Base-by-base conservation (phyloP, 345 rosid genomes). In the Sisymbrium irio region DNA sequence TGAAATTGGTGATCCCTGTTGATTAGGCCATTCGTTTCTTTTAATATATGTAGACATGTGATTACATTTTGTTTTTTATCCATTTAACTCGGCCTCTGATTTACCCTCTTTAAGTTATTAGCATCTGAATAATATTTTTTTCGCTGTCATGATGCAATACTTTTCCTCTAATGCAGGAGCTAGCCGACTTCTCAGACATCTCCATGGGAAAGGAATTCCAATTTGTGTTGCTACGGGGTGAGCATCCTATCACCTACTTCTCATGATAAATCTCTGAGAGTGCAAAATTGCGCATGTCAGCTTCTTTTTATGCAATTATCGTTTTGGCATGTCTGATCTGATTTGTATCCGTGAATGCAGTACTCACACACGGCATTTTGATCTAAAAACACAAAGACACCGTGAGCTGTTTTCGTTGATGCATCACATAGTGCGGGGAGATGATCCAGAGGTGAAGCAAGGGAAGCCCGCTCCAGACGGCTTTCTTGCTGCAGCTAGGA, bases 391-490 rank as follows among this genome's bases (percentile, higher is more conserved):
- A 9, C 89, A 85, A 80, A 84, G 81, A 56, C 97, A 91, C 30
- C 75, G 86, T 25, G 88, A 89, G 60, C 86, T 91, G 72, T 91
- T 94, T 39, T 85, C 93, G 4, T 83, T 91, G 86, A 94, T 94
- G 97, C 95, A 91, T 84, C 98, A 94, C 78, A 54, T 87, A 74
- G 97, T 94, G 65, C 83, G 81, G 50, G 97, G 98, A 69, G 96
- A 94, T 82, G 97, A 94, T 71, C 95, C 95, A 12, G 98, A 91
- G 82, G 96, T 94, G 80, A 88, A 89, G 83, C 82, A 83, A 76
- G 98, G 98, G 62, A 91, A 94, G 82, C 98, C 97, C 10, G 75
- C 97, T 2, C 96, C 97, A 2, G 98, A 94, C 64, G 70, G 85
- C 62, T 94, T 94, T 74, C 86, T 91, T 63, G 91, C 96, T 49